Base-by-base conservation (phyloP, 345 rosid genomes). In the Melaleuca alternifolia region DNA sequence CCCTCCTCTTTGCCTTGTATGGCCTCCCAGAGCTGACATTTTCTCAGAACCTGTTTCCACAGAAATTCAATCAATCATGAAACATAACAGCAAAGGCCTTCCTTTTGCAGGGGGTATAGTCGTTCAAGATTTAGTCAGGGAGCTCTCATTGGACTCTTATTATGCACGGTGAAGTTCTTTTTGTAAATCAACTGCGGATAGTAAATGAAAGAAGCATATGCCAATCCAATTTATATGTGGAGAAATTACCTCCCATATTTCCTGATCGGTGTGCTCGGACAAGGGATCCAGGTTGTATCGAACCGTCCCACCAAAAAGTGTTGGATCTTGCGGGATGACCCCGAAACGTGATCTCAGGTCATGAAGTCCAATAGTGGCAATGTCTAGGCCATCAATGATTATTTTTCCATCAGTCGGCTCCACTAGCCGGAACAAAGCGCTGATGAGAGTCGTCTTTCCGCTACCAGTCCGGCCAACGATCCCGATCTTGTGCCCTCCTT, bases 241-340 rank as follows among this genome's bases (percentile, higher is more conserved):
- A 15, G 26, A 81, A 37, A 24, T 76, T 89, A 93, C 95, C 92
- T 92, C 89, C 95, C 95, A 93, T 85, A 93, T 90, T 83, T 92
- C 91, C 54, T 86, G 65, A 54, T 92, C 92, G 0, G 88, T 89
- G 56, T 91, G 83, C 44, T 90, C 44, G 0, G 84, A 83, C 44
- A 90, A 84, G 20, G 97, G 96, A 89, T 94, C 97, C 76, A 93
- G 87, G 84, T 94, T 94, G 90, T 90, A 93, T 89, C 96, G 91
- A 23, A 92, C 92, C n/a, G 93, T 88, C n/a, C 96, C 95, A 3
- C 89, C 88, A 71, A 93, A 93, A 85, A 94, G 93, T 20, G 94
- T 93, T 12, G 97, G 96, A 52, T 94, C 97, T 85, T 94, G 97
- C 37, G 96, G 97, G 83, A 93, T 94, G 86, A 94, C 88, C 59